Conservation (phyloP, 495 filamentous ascomycete genomes). For the Annulohypoxylon stygium region DNA sequence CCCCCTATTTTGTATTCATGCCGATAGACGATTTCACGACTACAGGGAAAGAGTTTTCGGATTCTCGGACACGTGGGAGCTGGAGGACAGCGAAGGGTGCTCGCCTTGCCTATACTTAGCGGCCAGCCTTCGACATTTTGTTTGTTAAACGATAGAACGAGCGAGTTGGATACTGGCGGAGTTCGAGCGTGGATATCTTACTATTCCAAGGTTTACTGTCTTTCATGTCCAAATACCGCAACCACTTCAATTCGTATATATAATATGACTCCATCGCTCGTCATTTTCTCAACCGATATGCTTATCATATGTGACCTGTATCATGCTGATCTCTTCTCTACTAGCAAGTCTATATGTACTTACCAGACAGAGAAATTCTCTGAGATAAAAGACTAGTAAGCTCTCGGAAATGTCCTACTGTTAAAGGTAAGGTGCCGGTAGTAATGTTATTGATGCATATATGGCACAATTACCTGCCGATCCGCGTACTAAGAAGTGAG, state of each 20-base stretch:
- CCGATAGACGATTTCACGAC: constrained; percentile 48
- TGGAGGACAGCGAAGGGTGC: constrained; percentile 22
- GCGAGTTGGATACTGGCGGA: constrained; percentile 34
- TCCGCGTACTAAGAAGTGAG: neutral
- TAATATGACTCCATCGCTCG: constrained; percentile 36
- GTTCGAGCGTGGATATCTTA: constrained; percentile 32
- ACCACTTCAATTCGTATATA: constrained; percentile 46
- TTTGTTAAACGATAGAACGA: constrained; percentile 33
- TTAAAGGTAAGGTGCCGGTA: neutral
- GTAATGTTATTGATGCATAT: neutral
- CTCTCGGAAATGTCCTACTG: neutral
- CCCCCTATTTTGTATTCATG: constrained; percentile 39
- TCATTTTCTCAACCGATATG: neutral
- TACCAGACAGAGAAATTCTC: neutral
- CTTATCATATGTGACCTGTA: neutral
- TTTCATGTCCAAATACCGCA: constrained; percentile 50
- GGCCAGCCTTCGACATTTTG: constrained; percentile 25
- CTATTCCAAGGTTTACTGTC: constrained; percentile 47
- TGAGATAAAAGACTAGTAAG: neutral
- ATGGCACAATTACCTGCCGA: neutral
- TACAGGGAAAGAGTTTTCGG: constrained; percentile 23
- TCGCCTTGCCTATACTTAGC: constrained; percentile 25
- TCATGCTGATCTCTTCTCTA: neutral
- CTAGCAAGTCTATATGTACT: neutral
- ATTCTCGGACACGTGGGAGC: constrained; percentile 30